These are phyloP conservation scores for Acacia melanoxylon DNA, from an alignment of 306 rosid species.

Conservation along the genomic window DNA sequence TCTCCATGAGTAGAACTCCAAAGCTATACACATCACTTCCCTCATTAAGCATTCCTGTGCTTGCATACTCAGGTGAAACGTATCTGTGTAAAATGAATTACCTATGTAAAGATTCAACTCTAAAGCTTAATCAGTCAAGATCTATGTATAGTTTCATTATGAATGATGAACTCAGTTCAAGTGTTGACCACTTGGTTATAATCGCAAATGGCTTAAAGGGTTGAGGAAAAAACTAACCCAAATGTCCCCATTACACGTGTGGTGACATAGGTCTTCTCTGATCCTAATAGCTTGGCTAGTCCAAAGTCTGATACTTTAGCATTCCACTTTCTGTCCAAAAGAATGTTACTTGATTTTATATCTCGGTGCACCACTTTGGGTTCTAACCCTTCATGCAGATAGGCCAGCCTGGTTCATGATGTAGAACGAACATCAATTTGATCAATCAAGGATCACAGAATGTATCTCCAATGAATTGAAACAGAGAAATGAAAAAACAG, in stretches of 20 bases:
- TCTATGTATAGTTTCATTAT: not conserved
- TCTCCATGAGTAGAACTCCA: slow-evolving; percentile 94
- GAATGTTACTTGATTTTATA: slow-evolving; percentile 93
- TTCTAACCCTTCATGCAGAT: slow-evolving; percentile 95
- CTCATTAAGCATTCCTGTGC: slow-evolving; percentile 99
- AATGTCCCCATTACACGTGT: slow-evolving; percentile 99
- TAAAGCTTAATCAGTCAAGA: not conserved
- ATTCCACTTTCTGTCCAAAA: slow-evolving; percentile 86
- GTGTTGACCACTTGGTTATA: not conserved
- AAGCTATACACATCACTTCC: slow-evolving; percentile 93
- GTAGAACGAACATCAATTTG: slow-evolving; percentile 14
- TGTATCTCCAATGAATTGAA: slow-evolving; percentile 4
- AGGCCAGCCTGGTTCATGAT: slow-evolving; percentile 68
- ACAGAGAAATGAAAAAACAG: slow-evolving; percentile 26
- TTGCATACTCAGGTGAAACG: slow-evolving; percentile 98
- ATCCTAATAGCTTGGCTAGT: slow-evolving; percentile 86
- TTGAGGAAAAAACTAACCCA: slow-evolving; percentile 63
- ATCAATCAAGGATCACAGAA: not conserved
- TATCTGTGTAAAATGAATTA: slow-evolving; percentile 51
- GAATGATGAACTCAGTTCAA: not conserved
- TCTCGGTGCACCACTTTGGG: slow-evolving; percentile 99
- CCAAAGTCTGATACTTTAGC: slow-evolving; percentile 96
- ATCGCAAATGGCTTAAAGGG: not conserved
- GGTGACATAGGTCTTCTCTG: slow-evolving; percentile 85
- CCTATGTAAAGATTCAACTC: not conserved